Percentiles rank a stretch among this genome's conserved stretches.
phyloP scores from a whole-genome alignment of 768 basidiomycete genomes.

The Serendipita sp. region DNA sequence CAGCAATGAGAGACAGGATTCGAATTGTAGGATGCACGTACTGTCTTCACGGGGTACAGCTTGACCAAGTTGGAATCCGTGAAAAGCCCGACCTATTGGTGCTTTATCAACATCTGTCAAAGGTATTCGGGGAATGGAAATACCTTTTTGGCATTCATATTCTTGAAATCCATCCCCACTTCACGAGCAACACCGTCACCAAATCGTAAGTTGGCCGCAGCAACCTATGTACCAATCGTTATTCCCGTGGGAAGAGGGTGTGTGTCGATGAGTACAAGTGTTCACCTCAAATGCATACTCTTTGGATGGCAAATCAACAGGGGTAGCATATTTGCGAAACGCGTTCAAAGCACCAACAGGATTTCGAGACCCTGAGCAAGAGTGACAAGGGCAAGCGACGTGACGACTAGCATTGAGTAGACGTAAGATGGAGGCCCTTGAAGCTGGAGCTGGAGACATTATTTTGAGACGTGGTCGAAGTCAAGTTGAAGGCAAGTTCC shows the following conservation, averaged over 20 bases:
- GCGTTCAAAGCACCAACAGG: constrained; percentile 38
- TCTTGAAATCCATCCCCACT: constrained; percentile 88
- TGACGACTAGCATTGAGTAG: constrained; percentile 66
- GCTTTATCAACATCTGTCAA: neutral
- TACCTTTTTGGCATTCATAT: constrained; percentile 81
- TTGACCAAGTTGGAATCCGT: constrained; percentile 79
- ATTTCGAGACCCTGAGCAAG: constrained; percentile 32
- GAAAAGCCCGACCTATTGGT: constrained; percentile 76
- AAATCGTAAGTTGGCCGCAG: constrained; percentile 77
- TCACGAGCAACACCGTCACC: constrained; percentile 82
- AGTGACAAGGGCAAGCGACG: constrained; percentile 60
- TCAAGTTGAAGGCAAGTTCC: too few species aligned
- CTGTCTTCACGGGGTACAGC: constrained; percentile 68
- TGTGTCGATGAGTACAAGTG: neutral
- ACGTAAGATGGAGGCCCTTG: constrained; percentile 49
- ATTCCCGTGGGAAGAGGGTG: too few species aligned
- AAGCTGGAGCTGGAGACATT: constrained; percentile 27
- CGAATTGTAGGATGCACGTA: constrained; percentile 24
- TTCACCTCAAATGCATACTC: constrained; percentile 85
- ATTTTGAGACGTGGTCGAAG: too few species aligned
- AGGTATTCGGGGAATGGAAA: neutral
- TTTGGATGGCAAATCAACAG: constrained; percentile 53
- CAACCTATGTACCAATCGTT: constrained; percentile 35
- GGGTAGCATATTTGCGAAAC: constrained; percentile 61
- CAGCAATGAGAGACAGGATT: neutral